These are phyloP conservation scores for Secale cereale DNA, from an alignment of 176 grass and related monocot genomes.

Conservation along the genomic window DNA sequence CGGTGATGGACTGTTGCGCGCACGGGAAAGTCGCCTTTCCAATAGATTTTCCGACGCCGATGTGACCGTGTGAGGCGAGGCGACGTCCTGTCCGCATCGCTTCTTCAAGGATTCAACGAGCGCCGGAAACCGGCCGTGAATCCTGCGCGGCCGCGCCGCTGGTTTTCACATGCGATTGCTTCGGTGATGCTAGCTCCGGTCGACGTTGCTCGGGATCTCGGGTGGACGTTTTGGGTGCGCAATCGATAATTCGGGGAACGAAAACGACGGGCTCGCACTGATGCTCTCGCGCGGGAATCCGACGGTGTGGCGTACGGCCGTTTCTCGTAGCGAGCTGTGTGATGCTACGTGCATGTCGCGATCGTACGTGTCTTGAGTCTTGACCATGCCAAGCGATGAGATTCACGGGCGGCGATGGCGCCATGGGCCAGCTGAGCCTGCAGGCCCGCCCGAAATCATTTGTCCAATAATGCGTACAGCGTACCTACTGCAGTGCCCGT, in stretches of 20 bases:
- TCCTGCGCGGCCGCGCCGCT: background rate
- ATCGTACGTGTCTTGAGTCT: background rate
- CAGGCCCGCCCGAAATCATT: constrained; percentile 26
- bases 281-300: background rate
- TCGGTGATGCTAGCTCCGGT: background rate
- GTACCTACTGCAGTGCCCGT: background rate
- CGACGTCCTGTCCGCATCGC: background rate
- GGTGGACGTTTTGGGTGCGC: background rate
- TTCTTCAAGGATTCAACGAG: background rate
- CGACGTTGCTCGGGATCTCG: background rate
- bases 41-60: constrained; percentile 2
- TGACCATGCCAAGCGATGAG: background rate
- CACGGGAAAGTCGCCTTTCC: constrained; percentile 14
- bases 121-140: background rate
- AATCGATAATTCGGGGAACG: background rate
- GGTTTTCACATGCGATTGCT: background rate
- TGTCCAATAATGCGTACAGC: constrained; percentile 15
- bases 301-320: background rate
- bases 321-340: background rate
- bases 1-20: background rate
- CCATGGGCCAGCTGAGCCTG: background rate
- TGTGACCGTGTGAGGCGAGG: background rate
- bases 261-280: background rate
- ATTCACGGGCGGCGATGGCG: background rate
- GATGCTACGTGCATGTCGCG: background rate